Percentiles rank a stretch among this genome's conserved stretches.
Conservation (phyloP, 345 rosid species). For the Nasturtium officinale region DNA sequence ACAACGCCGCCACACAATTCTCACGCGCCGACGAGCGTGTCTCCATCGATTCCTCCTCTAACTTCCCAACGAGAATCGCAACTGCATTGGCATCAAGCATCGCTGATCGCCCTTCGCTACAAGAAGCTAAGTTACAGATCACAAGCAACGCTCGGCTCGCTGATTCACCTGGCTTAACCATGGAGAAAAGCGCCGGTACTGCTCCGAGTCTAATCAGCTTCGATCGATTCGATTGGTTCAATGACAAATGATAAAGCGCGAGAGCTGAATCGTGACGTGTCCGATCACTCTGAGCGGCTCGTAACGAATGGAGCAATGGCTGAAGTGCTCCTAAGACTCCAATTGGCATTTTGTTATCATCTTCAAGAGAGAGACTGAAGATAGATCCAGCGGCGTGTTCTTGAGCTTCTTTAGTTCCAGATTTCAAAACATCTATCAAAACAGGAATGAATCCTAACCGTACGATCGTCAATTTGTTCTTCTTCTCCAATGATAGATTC, state of each 20-base stretch:
- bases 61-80: slow-evolving; percentile 54
- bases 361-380: slow-evolving; percentile 80
- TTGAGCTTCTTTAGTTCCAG: slow-evolving; percentile 69
- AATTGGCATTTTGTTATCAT: slow-evolving; percentile 76
- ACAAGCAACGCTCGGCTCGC: slow-evolving; percentile 58
- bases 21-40: slow-evolving; percentile 48
- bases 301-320: slow-evolving; percentile 64
- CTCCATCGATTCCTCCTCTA: slow-evolving; percentile 46
- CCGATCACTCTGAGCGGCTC: slow-evolving; percentile 58
- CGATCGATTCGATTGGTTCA: slow-evolving; percentile 63
- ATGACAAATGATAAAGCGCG: slow-evolving; percentile 71
- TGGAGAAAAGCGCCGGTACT: slow-evolving; percentile 54
- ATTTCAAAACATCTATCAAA: slow-evolving; percentile 65
- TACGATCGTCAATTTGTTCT: slow-evolving; percentile 68
- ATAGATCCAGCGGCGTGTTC: slow-evolving; percentile 81
- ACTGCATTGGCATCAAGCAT: slow-evolving; percentile 78
- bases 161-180: slow-evolving; percentile 55
- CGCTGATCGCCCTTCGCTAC: slow-evolving; percentile 63
- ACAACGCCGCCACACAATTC: slow-evolving; percentile 70
- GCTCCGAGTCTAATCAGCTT: slow-evolving; percentile 74
- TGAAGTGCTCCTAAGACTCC: slow-evolving; percentile 85
- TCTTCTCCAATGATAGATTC: slow-evolving; percentile 68
- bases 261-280: slow-evolving; percentile 69
- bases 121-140: slow-evolving; percentile 70
- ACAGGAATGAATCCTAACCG: slow-evolving; percentile 73